These are phyloP conservation scores for Fusarium albidum DNA, from an alignment of 2,329 filamentous ascomycete genomes.

Conservation along the genomic window DNA sequence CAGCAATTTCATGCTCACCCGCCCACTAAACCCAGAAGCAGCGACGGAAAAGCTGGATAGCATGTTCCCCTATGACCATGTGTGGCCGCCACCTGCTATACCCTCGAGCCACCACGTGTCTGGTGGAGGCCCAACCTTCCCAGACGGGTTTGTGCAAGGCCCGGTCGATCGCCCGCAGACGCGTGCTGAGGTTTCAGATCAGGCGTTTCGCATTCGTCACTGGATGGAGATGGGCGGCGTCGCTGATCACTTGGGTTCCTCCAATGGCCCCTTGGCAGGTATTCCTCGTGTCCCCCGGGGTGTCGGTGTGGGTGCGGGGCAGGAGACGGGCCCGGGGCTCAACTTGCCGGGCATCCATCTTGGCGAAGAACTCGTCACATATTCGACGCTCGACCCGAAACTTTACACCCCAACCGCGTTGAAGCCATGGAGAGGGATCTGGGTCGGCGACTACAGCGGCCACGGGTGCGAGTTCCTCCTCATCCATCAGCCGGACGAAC, in stretches of 20 bases:
- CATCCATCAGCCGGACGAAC: constrained; percentile 73
- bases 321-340: not conserved
- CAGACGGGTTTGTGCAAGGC: constrained; percentile 36
- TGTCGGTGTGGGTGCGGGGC: constrained; percentile 19
- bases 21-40: constrained; percentile 51
- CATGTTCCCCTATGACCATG: constrained; percentile 56
- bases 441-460: constrained; percentile 87
- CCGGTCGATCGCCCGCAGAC: constrained; percentile 52
- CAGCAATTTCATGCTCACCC: constrained; percentile 74
- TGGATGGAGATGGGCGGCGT: constrained; percentile 73
- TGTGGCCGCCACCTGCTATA: constrained; percentile 81
- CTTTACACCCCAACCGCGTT: constrained; percentile 82
- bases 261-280: constrained; percentile 32
- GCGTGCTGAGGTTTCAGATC: constrained; percentile 69
- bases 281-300: constrained; percentile 27
- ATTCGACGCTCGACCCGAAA: constrained; percentile 73
- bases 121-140: constrained; percentile 37
- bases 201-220: constrained; percentile 76
- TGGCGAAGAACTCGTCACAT: constrained; percentile 68
- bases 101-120: constrained; percentile 67
- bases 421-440: constrained; percentile 90
- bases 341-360: constrained; percentile 54
- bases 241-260: constrained; percentile 41
- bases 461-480: constrained; percentile 92
- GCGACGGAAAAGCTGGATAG: constrained; percentile 41